Evolutionary conservation across 2,329 filamentous ascomycete species (phyloP).

Genomic region (Stagonosporopsis chrysanthemi): DNA sequence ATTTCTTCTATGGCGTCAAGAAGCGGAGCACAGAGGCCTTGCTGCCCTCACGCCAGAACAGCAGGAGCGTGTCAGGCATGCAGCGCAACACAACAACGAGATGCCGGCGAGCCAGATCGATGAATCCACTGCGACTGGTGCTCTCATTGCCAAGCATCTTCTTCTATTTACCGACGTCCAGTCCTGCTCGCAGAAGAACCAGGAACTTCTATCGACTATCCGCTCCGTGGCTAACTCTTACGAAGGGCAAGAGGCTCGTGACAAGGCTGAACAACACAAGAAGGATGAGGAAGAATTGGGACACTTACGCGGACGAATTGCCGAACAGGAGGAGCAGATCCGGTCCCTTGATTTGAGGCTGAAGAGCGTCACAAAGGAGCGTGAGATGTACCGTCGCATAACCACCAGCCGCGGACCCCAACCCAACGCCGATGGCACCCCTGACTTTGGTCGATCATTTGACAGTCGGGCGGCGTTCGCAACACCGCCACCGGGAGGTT

Average conservation of each 20-base stretch:
- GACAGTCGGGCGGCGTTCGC: slow-evolving; percentile 37
- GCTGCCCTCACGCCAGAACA: slow-evolving; percentile 76
- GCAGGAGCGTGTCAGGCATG: slow-evolving; percentile 75
- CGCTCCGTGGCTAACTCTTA: slow-evolving; percentile 86
- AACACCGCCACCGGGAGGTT: slow-evolving; percentile 54
- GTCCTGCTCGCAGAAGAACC: slow-evolving; percentile 87
- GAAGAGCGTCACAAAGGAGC: slow-evolving; percentile 92
- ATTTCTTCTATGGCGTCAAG: slow-evolving; percentile 85
- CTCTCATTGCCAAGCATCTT: slow-evolving; percentile 88
- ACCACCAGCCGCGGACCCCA: slow-evolving; percentile 76
- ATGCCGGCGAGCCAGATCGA: slow-evolving; percentile 68
- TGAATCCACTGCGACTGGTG: slow-evolving; percentile 83
- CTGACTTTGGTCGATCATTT: slow-evolving; percentile 36
- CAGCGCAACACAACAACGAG: slow-evolving; percentile 71
- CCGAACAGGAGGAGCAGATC: slow-evolving; percentile 84
- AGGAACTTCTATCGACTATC: slow-evolving; percentile 81
- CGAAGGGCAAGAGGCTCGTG: slow-evolving; percentile 85
- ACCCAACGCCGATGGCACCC: slow-evolving; percentile 56
- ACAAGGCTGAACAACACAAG: slow-evolving; percentile 62
- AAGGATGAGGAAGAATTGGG: slow-evolving; percentile 74
- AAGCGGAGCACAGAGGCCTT: slow-evolving; percentile 80
- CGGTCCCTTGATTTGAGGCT: slow-evolving; percentile 81
- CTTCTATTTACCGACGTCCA: slow-evolving; percentile 86
- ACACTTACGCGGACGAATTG: slow-evolving; percentile 73
- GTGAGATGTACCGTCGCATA: slow-evolving; percentile 97